phyloP scores from a whole-genome alignment of 768 basidiomycete species.

The Scleroderma citrinum region DNA sequence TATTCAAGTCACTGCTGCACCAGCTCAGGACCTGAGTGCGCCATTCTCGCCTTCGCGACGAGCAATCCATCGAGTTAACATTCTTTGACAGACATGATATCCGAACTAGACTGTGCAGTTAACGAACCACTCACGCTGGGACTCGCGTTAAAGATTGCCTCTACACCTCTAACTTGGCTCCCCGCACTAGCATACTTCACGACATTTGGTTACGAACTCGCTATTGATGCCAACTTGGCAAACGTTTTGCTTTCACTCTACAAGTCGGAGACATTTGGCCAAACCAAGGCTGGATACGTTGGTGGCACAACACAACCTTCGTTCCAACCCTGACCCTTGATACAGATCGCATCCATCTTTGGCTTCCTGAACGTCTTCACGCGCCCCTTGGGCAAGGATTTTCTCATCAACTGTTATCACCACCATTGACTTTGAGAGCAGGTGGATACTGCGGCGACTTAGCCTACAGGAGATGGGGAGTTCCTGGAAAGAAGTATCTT shows the following conservation, averaged over 20 bases:
- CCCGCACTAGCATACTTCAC: conserved; percentile 47
- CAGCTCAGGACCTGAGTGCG: conserved; percentile 3
- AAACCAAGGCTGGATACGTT: conserved; percentile 49
- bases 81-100: conserved; percentile 14
- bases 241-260: conserved; percentile 38
- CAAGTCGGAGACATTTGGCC: conserved; percentile 35
- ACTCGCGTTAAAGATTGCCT: conserved; percentile 28
- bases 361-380: conserved; percentile 49
- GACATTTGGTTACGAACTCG: conserved; percentile 55
- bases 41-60: not conserved
- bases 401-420: not conserved
- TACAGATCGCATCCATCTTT: conserved; percentile 24
- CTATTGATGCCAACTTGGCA: conserved; percentile 49
- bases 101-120: conserved; percentile 39
- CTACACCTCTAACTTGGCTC: conserved; percentile 47
- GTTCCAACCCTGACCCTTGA: not conserved
- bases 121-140: conserved; percentile 38
- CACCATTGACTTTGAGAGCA: not conserved
- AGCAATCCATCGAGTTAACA: not conserved
- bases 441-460: conserved; percentile 44
- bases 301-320: conserved; percentile 24
- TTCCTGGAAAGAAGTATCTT: conserved; percentile 44
- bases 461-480: conserved; percentile 37
- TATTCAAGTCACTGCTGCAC: conserved; percentile 14
- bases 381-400: conserved; percentile 34